Evolutionary conservation across 768 basidiomycete genomes (phyloP), one percentile per base, ranked within the genome.

Genomic region (Pisolithus albus): DNA sequence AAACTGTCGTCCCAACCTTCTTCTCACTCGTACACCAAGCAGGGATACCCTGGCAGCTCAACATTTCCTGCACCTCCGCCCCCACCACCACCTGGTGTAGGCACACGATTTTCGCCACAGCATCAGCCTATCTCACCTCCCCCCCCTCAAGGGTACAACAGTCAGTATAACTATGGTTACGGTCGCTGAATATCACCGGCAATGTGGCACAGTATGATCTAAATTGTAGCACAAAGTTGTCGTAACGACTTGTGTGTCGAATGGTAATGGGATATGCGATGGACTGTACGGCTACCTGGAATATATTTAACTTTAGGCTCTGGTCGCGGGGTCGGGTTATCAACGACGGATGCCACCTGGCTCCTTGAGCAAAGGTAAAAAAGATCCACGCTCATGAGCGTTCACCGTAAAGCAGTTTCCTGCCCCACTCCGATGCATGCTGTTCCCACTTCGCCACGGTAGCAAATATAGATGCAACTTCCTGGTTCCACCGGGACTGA

Each of bases 401-500:
- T 19, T 54, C 57, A 18, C 78, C 76, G 59, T 80, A 79, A 47
- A 83, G 44, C 51, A 74, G 46, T 41, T 61, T 72, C 57, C 62
- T 62, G 21, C 78, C 75, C 79, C 78, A 78, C 6, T 71, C 74
- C 42, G 68, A 67, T 28, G 71, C 73, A 6, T 68, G 70, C 32
- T 61, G 70, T 51, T 82, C 81, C 72, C 75, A 76, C 32, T 65
- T 65, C 23, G 71, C 64, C 50, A 76, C 68, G 11, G 75, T 72
- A 19, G 64, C 56, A 51, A 77, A 78, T 21, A 79, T 53, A 37
- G 60, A 60, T 5, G 72, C 79, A 18, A 84, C 58, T 54, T 84
- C 75, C 13, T 73, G 64, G 58, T 86, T 86, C 83, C 83, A 86
- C 46, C 64, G 70, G 15, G 73, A 72, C 56, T 84, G 72, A 21